These are phyloP conservation scores for Silene conica DNA, from an alignment of 148 eudicot species.

Conservation along the genomic window DNA sequence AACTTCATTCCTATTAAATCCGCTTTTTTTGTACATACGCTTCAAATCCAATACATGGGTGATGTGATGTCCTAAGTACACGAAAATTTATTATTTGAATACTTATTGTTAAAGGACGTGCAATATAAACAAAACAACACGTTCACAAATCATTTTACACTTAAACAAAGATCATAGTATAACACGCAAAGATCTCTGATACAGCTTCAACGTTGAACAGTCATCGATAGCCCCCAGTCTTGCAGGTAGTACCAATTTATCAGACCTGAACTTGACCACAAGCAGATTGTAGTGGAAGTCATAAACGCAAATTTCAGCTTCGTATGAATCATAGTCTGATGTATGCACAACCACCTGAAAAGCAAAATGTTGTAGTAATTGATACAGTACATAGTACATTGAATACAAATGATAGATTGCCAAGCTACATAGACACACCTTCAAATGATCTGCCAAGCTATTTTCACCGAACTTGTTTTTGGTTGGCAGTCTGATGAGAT, in stretches of 20 bases:
- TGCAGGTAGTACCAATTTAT: not conserved
- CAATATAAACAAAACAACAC: not conserved
- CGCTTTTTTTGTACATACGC: too few species aligned
- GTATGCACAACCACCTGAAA: constrained; percentile 9
- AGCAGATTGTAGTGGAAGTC: constrained; percentile 18
- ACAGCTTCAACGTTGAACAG: not conserved
- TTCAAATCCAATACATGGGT: not conserved
- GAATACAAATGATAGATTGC: not conserved
- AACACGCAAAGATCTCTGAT: not conserved
- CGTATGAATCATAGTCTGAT: constrained; percentile 8
- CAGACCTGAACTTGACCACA: constrained; percentile 6
- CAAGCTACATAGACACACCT: not conserved
- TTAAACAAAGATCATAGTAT: not conserved
- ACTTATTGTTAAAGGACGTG: not conserved
- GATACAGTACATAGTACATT: not conserved
- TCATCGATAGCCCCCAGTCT: not conserved
- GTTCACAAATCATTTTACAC: constrained; percentile 1
- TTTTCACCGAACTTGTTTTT: not conserved
- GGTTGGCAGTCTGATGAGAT: not conserved
- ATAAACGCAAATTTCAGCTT: not conserved
- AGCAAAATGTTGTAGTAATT: not conserved
- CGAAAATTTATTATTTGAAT: not conserved
- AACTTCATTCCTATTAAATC: too few species aligned
- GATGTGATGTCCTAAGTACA: not conserved
- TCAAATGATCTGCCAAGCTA: constrained; percentile 8